These are phyloP conservation scores for Sporothrix brunneoviolacea DNA, from an alignment of 2,329 filamentous ascomycete genomes.

Conservation along the genomic window DNA sequence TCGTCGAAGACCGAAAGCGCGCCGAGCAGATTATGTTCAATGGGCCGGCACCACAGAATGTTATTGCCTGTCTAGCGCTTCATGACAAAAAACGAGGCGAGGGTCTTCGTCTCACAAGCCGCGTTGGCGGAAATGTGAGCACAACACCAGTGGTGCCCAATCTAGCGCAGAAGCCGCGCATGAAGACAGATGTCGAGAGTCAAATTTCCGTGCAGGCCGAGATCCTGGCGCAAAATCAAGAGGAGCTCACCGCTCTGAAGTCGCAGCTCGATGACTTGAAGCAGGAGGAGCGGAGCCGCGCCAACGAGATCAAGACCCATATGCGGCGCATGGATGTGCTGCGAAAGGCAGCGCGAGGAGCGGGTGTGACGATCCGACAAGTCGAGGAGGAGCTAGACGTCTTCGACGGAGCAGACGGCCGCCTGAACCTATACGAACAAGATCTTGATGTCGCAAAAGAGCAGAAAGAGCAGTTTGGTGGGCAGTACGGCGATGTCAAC, in stretches of 20 bases:
- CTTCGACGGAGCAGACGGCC: conserved; percentile 61
- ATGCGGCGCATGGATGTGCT: conserved; percentile 35
- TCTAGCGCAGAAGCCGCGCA: conserved; percentile 54
- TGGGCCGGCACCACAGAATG: conserved; percentile 57
- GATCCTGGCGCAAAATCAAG: conserved; percentile 45
- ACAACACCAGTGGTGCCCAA: conserved; percentile 36
- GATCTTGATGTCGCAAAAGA: conserved; percentile 48
- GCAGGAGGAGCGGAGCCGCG: conserved; percentile 42
- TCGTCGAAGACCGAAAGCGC: conserved; percentile 62
- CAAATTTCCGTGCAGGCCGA: conserved; percentile 53
- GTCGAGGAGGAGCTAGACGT: conserved; percentile 56
- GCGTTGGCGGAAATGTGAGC: conserved; percentile 31
- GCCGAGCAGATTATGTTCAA: conserved; percentile 65
- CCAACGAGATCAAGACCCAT: conserved; percentile 43
- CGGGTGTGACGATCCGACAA: conserved; percentile 51
- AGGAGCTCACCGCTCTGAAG: conserved; percentile 47
- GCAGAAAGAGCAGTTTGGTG: conserved; percentile 41
- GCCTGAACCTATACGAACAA: conserved; percentile 51
- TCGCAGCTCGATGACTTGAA: conserved; percentile 40
- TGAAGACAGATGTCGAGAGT: conserved; percentile 68
- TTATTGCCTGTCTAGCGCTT: conserved; percentile 64
- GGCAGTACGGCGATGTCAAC: conserved; percentile 47
- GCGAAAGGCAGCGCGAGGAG: conserved; percentile 48
- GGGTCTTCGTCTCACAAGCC: conserved; percentile 51
- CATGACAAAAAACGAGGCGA: conserved; percentile 53